phyloP scores from a whole-genome alignment of 805 yeast species.

The Yarrowia phangngaensis region DNA sequence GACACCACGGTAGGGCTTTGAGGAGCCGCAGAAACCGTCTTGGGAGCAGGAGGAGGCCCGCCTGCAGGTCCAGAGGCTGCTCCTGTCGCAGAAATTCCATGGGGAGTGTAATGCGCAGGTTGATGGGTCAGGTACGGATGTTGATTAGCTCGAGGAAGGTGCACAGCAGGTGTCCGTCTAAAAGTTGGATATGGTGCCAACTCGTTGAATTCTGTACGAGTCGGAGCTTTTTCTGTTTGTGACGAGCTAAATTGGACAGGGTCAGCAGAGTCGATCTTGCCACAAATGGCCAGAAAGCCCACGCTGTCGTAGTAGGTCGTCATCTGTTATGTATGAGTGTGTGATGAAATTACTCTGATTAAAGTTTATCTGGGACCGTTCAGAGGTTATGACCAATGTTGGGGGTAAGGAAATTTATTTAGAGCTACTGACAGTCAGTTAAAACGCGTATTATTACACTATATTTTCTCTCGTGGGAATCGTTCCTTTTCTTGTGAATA shows the following conservation, averaged over 20 bases:
- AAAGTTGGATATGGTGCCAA: conserved; percentile 18
- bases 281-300: conserved; percentile 43
- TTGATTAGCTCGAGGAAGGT: conserved; percentile 14
- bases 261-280: conserved; percentile 40
- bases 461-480: too few relatives aligned
- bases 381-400: too few relatives aligned
- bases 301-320: conserved; percentile 41
- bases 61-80: conserved; percentile 14
- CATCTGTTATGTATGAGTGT: neutral
- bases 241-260: conserved; percentile 33
- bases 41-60: conserved; percentile 3
- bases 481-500: too few relatives aligned
- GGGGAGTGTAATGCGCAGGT: conserved; percentile 24
- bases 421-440: too few relatives aligned
- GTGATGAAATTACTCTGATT: too few relatives aligned
- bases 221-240: neutral
- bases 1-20: conserved; percentile 11
- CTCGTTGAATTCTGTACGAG: too few relatives aligned
- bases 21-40: neutral
- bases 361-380: too few relatives aligned
- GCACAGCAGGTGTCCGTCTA: neutral
- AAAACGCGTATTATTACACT: too few relatives aligned
- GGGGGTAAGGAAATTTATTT: conserved; percentile 7
- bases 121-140: conserved; percentile 24
- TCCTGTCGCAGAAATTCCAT: conserved; percentile 11